Evolutionary conservation across 805 yeast species (phyloP).

Genomic region (Candida nemodendra): DNA sequence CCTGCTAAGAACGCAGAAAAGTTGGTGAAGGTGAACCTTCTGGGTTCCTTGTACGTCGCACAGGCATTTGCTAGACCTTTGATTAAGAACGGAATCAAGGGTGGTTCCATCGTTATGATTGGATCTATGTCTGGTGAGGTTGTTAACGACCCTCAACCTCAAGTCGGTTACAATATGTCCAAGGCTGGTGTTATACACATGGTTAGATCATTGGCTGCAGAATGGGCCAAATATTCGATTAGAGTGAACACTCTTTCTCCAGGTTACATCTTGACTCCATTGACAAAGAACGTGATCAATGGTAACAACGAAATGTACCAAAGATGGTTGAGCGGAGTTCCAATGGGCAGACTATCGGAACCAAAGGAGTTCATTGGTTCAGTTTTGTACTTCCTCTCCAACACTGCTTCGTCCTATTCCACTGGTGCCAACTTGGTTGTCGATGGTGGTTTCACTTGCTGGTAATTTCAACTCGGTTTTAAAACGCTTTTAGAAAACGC

Average conservation of each 20-base stretch:
- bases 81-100: slow-evolving; percentile 49
- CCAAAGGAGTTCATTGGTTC: slow-evolving; percentile 82
- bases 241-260: slow-evolving; percentile 79
- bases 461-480: slow-evolving; percentile 57
- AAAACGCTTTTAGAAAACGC: too few relatives aligned
- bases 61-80: slow-evolving; percentile 70
- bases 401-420: slow-evolving; percentile 71
- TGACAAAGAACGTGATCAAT: slow-evolving; percentile 67
- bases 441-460: slow-evolving; percentile 85
- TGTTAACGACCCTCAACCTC: slow-evolving; percentile 78
- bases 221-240: slow-evolving; percentile 76
- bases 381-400: slow-evolving; percentile 68
- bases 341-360: slow-evolving; percentile 81
- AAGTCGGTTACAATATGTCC: slow-evolving; percentile 78
- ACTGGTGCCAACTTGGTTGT: slow-evolving; percentile 82
- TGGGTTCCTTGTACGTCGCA: slow-evolving; percentile 75
- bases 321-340: slow-evolving; percentile 69
- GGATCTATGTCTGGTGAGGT: slow-evolving; percentile 82
- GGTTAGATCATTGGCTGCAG: slow-evolving; percentile 72
- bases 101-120: slow-evolving; percentile 64
- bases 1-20: slow-evolving; percentile 69
- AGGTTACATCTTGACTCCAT: slow-evolving; percentile 77
- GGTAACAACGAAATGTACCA: slow-evolving; percentile 60
- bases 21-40: slow-evolving; percentile 65
- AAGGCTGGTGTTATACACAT: slow-evolving; percentile 85